Conservation (phyloP, 441 rosid genomes). For the Dalechampia spathulata region DNA sequence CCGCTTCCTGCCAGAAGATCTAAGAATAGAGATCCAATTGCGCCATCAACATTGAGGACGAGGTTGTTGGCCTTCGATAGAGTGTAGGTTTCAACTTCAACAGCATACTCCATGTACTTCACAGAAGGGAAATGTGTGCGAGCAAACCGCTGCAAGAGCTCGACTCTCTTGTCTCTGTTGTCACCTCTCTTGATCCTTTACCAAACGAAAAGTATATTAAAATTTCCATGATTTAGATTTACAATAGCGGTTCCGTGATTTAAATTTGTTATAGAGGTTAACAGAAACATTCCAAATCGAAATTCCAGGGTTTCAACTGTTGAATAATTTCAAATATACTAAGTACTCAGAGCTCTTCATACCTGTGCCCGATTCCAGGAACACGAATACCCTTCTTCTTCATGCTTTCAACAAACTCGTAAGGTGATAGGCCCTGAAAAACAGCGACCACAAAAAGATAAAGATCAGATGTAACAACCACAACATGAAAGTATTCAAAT, state of each 20-base stretch:
- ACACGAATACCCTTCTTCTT: conserved; percentile 98
- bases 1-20: conserved; percentile 94
- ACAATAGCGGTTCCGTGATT: neutral
- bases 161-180: conserved; percentile 93
- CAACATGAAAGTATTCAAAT: neutral
- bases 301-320: conserved; percentile 3
- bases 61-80: conserved; percentile 83
- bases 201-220: conserved; percentile 5
- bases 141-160: conserved; percentile 75
- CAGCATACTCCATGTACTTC: conserved; percentile 92
- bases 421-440: conserved; percentile 67
- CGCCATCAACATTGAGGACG: conserved; percentile 84
- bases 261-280: neutral
- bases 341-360: conserved; percentile 5
- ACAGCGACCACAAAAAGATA: conserved; percentile 10
- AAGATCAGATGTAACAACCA: no score
- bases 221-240: conserved; percentile 7
- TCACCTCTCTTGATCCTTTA: conserved; percentile 94
- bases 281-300: conserved; percentile 1
- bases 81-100: conserved; percentile 85
- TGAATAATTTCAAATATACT: neutral
- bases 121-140: conserved; percentile 84
- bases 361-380: conserved; percentile 98
- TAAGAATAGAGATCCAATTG: conserved; percentile 89
- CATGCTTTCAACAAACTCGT: conserved; percentile 92